Evolutionary conservation across 2,329 filamentous ascomycete genomes (phyloP), one percentile per base, ranked within the genome.

Genomic region (Hawksworthiomyces lignivorus): DNA sequence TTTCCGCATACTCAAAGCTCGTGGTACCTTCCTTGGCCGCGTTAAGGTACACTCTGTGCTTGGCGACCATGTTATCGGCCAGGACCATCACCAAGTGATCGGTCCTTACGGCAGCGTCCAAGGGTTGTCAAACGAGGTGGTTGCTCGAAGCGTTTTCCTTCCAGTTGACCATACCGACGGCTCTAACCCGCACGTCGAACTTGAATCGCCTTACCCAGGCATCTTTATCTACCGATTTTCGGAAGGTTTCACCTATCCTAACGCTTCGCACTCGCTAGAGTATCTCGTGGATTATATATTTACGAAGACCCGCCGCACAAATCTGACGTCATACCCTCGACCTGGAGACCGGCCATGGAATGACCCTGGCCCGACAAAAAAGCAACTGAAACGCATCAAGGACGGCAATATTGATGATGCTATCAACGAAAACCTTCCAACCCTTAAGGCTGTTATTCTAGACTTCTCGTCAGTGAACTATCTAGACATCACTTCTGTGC

Each of bases 231-330:
- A 94, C 67, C 81, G 90, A 33, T 96, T 95, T 62, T 80, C 84
- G 0, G 90, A 97, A 65, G 87, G 89, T 32, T 95, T 94, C 72
- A 94, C 92, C 64, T 98, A 97, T 56, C 87, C 90, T 46, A 98
- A 95, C 53, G 88, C 88, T 17, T 87, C 87, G 55, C 82, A 87
- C 58, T 88, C 94, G 50, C 77, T 95, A 43, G 88, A 96, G 55
- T 77, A 87, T 55, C 70, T 94, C 38, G 76, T 79, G 3, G 64
- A 72, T 3, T 76, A 80, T 51, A 77, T 94, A 35, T 82, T 83
- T 51, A 61, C 70, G 32, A 65, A 81, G 46, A 94, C 89, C 3
- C 80, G 84, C 28, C 82, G 87, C 24, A 94, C 87, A 1, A 86
- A 84, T 49, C 68, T 79, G 0, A 68, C 83, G 43, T 67, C 72